Conservation (phyloP, 805 yeast species). For the Grigorovia humatica region DNA sequence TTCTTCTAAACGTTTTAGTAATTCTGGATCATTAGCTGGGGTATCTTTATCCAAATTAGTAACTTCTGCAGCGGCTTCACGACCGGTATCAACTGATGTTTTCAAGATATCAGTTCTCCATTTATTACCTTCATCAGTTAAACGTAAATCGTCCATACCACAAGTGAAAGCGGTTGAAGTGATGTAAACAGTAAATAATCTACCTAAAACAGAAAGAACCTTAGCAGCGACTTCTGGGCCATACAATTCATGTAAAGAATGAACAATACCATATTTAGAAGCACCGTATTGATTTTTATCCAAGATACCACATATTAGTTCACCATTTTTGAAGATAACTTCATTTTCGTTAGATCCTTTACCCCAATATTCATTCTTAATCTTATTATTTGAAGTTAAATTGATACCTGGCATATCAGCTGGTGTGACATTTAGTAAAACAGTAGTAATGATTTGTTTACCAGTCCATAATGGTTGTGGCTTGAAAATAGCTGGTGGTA, state of each 20-base stretch:
- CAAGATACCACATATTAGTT: slow-evolving; percentile 79
- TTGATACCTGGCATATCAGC: slow-evolving; percentile 84
- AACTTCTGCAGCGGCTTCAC: slow-evolving; percentile 89
- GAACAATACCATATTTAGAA: slow-evolving; percentile 91
- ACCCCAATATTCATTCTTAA: slow-evolving; percentile 95
- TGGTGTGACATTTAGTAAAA: slow-evolving; percentile 81
- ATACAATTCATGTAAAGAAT: slow-evolving; percentile 90
- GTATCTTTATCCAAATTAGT: slow-evolving; percentile 58
- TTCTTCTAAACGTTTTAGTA: slow-evolving; percentile 83
- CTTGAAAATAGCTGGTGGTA: slow-evolving; percentile 82
- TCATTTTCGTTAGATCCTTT: slow-evolving; percentile 71
- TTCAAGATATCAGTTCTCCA: slow-evolving; percentile 80
- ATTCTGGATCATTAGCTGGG: slow-evolving; percentile 55
- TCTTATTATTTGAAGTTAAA: slow-evolving; percentile 70
- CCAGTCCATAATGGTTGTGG: slow-evolving; percentile 97
- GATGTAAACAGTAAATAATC: slow-evolving; percentile 88
- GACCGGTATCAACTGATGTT: slow-evolving; percentile 72
- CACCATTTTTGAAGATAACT: slow-evolving; percentile 80
- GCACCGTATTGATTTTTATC: slow-evolving; percentile 99
- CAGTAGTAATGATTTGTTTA: slow-evolving; percentile 91
- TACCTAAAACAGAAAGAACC: slow-evolving; percentile 82
- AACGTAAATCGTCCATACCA: slow-evolving; percentile 98
- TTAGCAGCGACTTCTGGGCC: slow-evolving; percentile 88
- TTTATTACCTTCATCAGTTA: slow-evolving; percentile 81
- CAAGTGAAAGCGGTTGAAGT: slow-evolving; percentile 92